Evolutionary conservation across 2,329 filamentous ascomycete species (phyloP).

Genomic region (Sclerotinia nivalis): DNA sequence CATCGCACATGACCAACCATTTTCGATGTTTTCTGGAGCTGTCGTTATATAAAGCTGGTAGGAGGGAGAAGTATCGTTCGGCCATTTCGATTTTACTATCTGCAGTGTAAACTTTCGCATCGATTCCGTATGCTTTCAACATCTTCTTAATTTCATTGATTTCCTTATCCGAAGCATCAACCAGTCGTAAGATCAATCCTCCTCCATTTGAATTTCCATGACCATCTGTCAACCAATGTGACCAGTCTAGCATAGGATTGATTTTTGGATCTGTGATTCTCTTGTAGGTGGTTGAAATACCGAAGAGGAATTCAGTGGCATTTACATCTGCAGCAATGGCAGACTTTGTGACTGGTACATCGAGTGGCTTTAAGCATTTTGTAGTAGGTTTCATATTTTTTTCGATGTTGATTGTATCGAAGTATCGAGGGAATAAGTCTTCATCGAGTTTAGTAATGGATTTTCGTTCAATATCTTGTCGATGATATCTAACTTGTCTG

Average conservation of each 20-base stretch:
- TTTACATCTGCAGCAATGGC: constrained; percentile 53
- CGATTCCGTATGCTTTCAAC: constrained; percentile 52
- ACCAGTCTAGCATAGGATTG: constrained; percentile 58
- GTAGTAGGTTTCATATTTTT: constrained; percentile 45
- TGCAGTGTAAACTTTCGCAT: constrained; percentile 58
- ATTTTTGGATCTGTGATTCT: constrained; percentile 54
- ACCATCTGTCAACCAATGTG: constrained; percentile 60
- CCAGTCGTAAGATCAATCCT: constrained; percentile 55
- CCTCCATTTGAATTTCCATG: constrained; percentile 57
- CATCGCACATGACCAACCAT: constrained; percentile 42
- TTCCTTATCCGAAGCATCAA: constrained; percentile 54
- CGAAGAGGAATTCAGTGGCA: constrained; percentile 59
- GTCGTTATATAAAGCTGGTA: constrained; percentile 56
- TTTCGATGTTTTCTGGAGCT: constrained; percentile 50
- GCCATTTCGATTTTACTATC: constrained; percentile 58
- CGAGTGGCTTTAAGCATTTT: constrained; percentile 52
- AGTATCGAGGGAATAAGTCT: constrained; percentile 48
- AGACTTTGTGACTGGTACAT: constrained; percentile 54
- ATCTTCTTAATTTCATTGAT: constrained; percentile 51
- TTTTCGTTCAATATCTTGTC: constrained; percentile 52
- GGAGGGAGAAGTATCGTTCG: constrained; percentile 57
- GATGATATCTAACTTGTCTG: constrained; percentile 55
- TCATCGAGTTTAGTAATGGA: constrained; percentile 53
- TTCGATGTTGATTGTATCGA: constrained; percentile 51
- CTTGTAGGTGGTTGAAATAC: constrained; percentile 59